Percentiles rank a stretch among this genome's conserved stretches.
Evolutionary conservation across 73 alveolate genomes (phyloP).

Genomic region (Paramecium tetraurelia): DNA sequence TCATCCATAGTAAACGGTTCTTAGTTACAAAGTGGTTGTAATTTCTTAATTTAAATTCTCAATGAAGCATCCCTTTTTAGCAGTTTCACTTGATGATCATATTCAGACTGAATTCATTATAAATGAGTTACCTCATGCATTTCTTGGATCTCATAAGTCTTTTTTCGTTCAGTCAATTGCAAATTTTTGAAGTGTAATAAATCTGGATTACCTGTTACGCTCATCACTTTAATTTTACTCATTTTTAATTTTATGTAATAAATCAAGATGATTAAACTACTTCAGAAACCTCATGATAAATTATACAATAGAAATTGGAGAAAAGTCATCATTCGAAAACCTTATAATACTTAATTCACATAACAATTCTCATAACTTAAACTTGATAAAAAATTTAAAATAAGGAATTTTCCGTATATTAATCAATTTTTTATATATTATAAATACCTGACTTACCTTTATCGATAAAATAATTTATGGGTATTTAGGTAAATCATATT

Average conservation of each 20-base stretch:
- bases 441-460: not conserved
- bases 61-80: conserved; percentile 19
- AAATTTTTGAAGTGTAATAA: not conserved
- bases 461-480: not conserved
- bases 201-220: conserved; percentile 52
- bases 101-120: conserved; percentile 18
- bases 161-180: not conserved
- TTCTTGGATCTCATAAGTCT: conserved; percentile 22
- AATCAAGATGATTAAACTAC: not conserved
- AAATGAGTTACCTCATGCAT: not conserved
- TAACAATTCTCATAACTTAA: not conserved
- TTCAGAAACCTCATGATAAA: not conserved
- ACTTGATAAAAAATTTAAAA: not conserved
- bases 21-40: not conserved
- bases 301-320: not conserved
- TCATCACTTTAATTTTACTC: conserved; percentile 34
- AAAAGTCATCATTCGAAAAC: not conserved
- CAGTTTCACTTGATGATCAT: conserved; percentile 45
- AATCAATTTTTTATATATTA: no score
- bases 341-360: not conserved
- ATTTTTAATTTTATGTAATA: not conserved
- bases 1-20: conserved; percentile 11
- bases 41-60: conserved; percentile 15
- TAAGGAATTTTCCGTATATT: not conserved
- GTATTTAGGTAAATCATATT: no score